These are phyloP conservation scores for Suillus subluteus DNA, from an alignment of 768 basidiomycete species.

Conservation along the genomic window DNA sequence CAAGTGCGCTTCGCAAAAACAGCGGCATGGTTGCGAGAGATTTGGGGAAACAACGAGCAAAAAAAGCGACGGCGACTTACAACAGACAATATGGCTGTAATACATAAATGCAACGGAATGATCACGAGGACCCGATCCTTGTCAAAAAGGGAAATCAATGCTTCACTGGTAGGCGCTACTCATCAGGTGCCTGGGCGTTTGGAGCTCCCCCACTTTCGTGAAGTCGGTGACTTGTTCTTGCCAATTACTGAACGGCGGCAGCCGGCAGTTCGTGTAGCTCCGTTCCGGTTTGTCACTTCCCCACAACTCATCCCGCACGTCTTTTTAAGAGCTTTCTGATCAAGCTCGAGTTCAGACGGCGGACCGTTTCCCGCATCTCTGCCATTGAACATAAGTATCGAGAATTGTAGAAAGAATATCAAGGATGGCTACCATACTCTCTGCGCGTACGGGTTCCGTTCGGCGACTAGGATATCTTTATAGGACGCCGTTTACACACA, in stretches of 20 bases:
- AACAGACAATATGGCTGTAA: too few species aligned
- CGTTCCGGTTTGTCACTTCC: constrained; percentile 1
- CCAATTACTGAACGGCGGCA: background rate
- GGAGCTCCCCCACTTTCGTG: too few species aligned
- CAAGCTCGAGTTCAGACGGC: background rate
- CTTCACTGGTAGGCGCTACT: too few species aligned
- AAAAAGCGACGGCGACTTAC: too few species aligned
- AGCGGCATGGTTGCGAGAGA: too few species aligned
- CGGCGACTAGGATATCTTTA: background rate
- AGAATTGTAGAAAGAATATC: background rate
- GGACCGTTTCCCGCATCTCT: background rate
- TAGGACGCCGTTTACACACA: background rate
- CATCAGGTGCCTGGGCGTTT: too few species aligned
- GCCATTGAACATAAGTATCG: background rate
- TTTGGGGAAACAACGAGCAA: too few species aligned
- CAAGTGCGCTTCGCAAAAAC: too few species aligned
- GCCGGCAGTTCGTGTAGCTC: background rate
- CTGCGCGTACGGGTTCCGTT: background rate
- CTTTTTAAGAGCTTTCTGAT: background rate
- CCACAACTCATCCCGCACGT: background rate
- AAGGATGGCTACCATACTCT: background rate
- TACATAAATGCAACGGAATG: too few species aligned
- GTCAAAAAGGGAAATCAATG: too few species aligned
- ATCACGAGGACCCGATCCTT: too few species aligned
- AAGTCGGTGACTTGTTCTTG: background rate